Base-by-base conservation (phyloP, 2,329 filamentous ascomycete species). In the Fusarium subglutinans region DNA sequence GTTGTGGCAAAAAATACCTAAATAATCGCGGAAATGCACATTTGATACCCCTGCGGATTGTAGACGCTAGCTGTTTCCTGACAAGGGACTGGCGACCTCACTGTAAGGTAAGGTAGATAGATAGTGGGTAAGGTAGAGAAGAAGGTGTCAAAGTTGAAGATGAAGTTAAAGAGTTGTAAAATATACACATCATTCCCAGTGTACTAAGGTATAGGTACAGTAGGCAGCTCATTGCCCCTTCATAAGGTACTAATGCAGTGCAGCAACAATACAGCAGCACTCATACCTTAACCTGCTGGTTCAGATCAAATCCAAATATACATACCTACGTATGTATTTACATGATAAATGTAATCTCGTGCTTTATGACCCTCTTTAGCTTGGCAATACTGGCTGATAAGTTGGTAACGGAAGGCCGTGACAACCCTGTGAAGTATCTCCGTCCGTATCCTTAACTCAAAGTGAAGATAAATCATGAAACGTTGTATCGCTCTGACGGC, bases 51-150 rank as follows among this genome's bases (percentile, higher is more conserved):
- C n/a, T n/a, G n/a, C n/a, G n/a, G n/a, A n/a, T n/a, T n/a, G n/a
- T n/a, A 51, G 47, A 65, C 73, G 66, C 75, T 77, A 76, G 57
- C 66, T 62, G 55, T 47, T 64, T 69, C 55, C 65, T 66, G 65
- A 62, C 66, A 62, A 64, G 66, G 55, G 64, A 45, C n/a, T 26
- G 54, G 33, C 57, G 33, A 28, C 33, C 18, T 53, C 14, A 35
- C 33, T 35, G 35, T 24, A 35, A 35, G 33, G 33, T 35, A 35
- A 6, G 13, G 24, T 24, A 24, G 24, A 24, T 24, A 24, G 24
- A 24, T 33, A 24, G 43, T 41, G 40, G 8, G 40, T 24, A 43
- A 45, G 17, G 43, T 20, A 45, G 48, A 24, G 28, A 47, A 30
- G 13, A 43, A 45, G 18, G 26, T 22, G 47, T 61, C 22, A 30